Evolutionary conservation across 2,329 filamentous ascomycete species (phyloP).

Genomic region (Cordyceps cicadae): DNA sequence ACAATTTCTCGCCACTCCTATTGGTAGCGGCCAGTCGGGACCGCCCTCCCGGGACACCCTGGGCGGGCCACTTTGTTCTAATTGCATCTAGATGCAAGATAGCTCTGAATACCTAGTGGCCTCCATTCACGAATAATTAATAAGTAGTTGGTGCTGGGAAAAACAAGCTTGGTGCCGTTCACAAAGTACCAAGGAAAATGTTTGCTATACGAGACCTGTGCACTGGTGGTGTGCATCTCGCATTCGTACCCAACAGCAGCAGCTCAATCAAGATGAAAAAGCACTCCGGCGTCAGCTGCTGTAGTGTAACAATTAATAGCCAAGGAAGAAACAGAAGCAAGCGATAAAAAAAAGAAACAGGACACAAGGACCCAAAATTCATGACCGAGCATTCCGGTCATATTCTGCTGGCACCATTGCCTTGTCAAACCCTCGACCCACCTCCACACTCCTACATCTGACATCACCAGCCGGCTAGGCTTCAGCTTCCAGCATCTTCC

Average conservation of each 20-base stretch:
- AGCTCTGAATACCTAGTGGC: neutral
- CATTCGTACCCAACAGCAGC: too few relatives aligned
- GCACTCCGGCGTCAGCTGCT: too few relatives aligned
- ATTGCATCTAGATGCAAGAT: neutral
- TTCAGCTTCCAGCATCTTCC: neutral
- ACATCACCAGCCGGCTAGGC: conserved; percentile 4
- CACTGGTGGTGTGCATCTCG: neutral
- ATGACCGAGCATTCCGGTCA: neutral
- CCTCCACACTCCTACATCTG: neutral
- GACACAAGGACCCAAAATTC: neutral
- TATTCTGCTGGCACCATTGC: neutral
- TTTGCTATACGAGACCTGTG: neutral
- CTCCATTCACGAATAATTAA: too few relatives aligned
- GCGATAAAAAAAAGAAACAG: neutral
- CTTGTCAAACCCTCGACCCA: neutral
- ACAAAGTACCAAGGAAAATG: neutral
- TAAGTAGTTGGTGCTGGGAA: neutral
- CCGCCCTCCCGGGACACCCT: neutral
- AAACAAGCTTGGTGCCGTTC: neutral
- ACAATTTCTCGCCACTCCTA: neutral
- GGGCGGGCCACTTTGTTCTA: neutral
- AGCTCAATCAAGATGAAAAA: too few relatives aligned
- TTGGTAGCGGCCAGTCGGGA: neutral
- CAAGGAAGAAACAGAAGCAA: too few relatives aligned
- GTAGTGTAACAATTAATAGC: too few relatives aligned